phyloP scores from a whole-genome alignment of 352 stramenopile genomes.

The Aphanomyces stellatus region DNA sequence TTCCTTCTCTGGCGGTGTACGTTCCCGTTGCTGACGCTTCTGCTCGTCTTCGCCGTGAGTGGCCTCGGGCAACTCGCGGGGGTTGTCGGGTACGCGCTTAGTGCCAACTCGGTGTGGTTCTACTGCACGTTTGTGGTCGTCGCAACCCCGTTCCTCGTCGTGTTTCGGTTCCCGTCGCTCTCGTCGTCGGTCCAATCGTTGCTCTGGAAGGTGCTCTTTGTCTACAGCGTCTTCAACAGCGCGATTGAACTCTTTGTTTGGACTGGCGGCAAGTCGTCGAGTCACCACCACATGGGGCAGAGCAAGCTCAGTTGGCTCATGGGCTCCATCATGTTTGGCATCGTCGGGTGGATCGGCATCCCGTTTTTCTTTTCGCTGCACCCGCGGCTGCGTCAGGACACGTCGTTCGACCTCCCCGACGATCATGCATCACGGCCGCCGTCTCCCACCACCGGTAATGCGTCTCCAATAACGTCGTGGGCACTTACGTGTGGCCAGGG shows the following conservation, averaged over 20 bases:
- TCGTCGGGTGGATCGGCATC: slow-evolving; percentile 49
- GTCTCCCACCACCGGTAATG: too few species aligned
- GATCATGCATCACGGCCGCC: too few species aligned
- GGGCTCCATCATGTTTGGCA: slow-evolving; percentile 71
- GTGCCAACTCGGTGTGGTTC: slow-evolving; percentile 72
- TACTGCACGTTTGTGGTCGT: slow-evolving; percentile 63
- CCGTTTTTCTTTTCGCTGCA: slow-evolving; percentile 66
- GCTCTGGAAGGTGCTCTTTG: slow-evolving; percentile 44
- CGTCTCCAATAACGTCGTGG: too few species aligned
- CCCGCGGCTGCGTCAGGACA: slow-evolving; percentile 31
- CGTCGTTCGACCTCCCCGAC: slow-evolving; percentile 22
- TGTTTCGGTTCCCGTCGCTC: slow-evolving; percentile 55
- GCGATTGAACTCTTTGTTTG: slow-evolving; percentile 63
- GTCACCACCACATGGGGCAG: neutral
- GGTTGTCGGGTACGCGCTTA: slow-evolving; percentile 50
- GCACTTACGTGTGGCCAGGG: too few species aligned
- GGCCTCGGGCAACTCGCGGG: neutral
- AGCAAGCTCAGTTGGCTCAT: slow-evolving; percentile 43
- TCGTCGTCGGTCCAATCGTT: slow-evolving; percentile 26
- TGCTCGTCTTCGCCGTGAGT: slow-evolving; percentile 27
- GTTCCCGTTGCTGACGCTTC: slow-evolving; percentile 69
- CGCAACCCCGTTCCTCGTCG: slow-evolving; percentile 59
- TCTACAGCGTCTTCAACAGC: slow-evolving; percentile 41
- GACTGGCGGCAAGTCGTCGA: slow-evolving; percentile 25
- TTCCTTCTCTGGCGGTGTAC: slow-evolving; percentile 70